phyloP scores from a whole-genome alignment of 768 basidiomycete genomes.

The Boletus reticulatus region DNA sequence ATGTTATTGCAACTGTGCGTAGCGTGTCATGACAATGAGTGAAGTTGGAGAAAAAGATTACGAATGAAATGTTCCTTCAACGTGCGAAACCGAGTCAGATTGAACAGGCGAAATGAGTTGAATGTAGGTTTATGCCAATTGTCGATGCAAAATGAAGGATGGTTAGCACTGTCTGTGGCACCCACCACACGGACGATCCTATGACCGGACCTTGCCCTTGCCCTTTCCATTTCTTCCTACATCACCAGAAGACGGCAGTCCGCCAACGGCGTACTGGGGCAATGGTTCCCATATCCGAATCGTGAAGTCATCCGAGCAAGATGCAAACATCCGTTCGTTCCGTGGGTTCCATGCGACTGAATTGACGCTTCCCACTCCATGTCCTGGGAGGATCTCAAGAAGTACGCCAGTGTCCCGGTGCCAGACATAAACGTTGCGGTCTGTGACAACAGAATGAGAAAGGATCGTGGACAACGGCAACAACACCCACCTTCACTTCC shows the following conservation, averaged over 20 bases:
- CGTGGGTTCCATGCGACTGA: constrained; percentile 95
- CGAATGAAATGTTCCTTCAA: constrained; percentile 27
- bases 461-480: background rate
- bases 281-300: constrained; percentile 83
- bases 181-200: constrained; percentile 24
- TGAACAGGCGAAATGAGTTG: constrained; percentile 25
- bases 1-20: constrained; percentile 34
- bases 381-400: constrained; percentile 86
- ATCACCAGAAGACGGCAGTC: constrained; percentile 19
- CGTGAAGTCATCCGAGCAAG: constrained; percentile 89
- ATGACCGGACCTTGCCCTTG: constrained; percentile 60
- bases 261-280: constrained; percentile 20
- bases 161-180: constrained; percentile 16
- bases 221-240: constrained; percentile 48
- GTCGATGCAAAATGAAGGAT: constrained; percentile 27
- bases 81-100: constrained; percentile 19
- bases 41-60: constrained; percentile 15
- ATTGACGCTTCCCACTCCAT: constrained; percentile 89
- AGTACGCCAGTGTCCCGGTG: constrained; percentile 80
- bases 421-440: constrained; percentile 94
- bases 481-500: constrained; percentile 84
- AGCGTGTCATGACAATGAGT: constrained; percentile 29
- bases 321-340: constrained; percentile 91
- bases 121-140: constrained; percentile 28
- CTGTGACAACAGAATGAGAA: constrained; percentile 41